Percentiles rank a stretch among this genome's conserved stretches.
phyloP scores from a whole-genome alignment of 768 basidiomycete genomes.

The Pisolithus marmoratus region DNA sequence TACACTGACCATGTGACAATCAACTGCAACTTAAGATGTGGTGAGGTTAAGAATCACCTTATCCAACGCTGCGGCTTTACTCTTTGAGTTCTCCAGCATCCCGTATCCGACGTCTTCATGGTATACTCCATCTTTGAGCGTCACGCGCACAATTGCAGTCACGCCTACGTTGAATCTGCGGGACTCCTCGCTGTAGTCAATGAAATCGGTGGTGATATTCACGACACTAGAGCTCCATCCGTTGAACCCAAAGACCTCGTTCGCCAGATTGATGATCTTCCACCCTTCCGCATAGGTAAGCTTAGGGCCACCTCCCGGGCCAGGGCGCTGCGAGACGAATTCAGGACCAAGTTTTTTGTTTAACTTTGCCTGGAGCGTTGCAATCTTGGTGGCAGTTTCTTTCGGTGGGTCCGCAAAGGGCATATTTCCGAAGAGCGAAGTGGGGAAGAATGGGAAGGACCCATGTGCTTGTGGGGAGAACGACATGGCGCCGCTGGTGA shows the following conservation, averaged over 20 bases:
- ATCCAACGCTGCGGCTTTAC: conserved; percentile 82
- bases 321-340: conserved; percentile 83
- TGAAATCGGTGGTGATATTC: conserved; percentile 68
- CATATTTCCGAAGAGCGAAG: conserved; percentile 1
- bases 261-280: conserved; percentile 97
- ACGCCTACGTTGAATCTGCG: conserved; percentile 66
- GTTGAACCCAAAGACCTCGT: conserved; percentile 97
- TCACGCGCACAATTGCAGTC: conserved; percentile 82
- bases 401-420: conserved; percentile 39
- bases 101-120: conserved; percentile 97
- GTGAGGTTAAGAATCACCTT: conserved; percentile 52
- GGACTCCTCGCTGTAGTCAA: conserved; percentile 69
- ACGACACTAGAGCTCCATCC: conserved; percentile 87
- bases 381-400: conserved; percentile 62
- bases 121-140: conserved; percentile 77
- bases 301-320: conserved; percentile 81
- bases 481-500: conserved; percentile 52
- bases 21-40: conserved; percentile 2
- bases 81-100: conserved; percentile 74
- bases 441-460: conserved; percentile 28
- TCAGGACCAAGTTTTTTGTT: conserved; percentile 91
- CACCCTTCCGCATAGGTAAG: conserved; percentile 95
- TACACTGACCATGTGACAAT: conserved; percentile 56
- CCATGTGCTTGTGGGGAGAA: conserved; percentile 61
- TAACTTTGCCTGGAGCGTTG: conserved; percentile 72